Percentiles rank a stretch among this genome's conserved stretches.
These are phyloP conservation scores for Rachicladosporium sp. DNA, from an alignment of 2,329 filamentous ascomycete species.

Conservation along the genomic window DNA sequence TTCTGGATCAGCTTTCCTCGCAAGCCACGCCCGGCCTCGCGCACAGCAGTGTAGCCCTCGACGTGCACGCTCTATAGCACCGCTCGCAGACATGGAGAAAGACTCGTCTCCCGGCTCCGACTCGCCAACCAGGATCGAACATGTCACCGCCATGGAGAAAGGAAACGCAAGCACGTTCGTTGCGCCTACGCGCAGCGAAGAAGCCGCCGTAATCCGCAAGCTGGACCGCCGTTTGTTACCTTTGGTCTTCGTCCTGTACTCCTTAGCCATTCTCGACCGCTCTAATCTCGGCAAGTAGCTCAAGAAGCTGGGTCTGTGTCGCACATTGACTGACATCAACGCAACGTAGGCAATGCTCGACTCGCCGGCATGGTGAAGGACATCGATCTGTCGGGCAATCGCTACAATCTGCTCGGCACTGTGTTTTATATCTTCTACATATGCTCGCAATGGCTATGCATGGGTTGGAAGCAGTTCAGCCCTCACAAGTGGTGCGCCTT, in stretches of 20 bases:
- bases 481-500: constrained; percentile 29
- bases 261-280: constrained; percentile 20
- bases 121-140: constrained; percentile 4
- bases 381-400: constrained; percentile 34
- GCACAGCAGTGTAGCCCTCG: no score
- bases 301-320: no score
- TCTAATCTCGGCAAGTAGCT: constrained; percentile 11
- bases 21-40: no score
- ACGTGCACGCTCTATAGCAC: no score
- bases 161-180: constrained; percentile 8
- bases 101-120: no score
- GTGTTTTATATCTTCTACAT: constrained; percentile 40
- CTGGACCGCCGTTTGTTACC: constrained; percentile 21
- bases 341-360: constrained; percentile 33
- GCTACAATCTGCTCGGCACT: constrained; percentile 40
- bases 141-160: constrained; percentile 4
- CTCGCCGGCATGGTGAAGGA: constrained; percentile 42
- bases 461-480: constrained; percentile 29
- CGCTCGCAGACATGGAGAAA: no score
- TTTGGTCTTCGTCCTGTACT: constrained; percentile 22
- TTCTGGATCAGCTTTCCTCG: no score
- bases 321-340: no score
- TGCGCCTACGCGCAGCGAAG: constrained; percentile 15
- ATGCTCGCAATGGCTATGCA: constrained; percentile 46
- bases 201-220: constrained; percentile 20